phyloP scores from a whole-genome alignment of 2,329 filamentous ascomycete genomes.

The Basipetospora sp. region DNA sequence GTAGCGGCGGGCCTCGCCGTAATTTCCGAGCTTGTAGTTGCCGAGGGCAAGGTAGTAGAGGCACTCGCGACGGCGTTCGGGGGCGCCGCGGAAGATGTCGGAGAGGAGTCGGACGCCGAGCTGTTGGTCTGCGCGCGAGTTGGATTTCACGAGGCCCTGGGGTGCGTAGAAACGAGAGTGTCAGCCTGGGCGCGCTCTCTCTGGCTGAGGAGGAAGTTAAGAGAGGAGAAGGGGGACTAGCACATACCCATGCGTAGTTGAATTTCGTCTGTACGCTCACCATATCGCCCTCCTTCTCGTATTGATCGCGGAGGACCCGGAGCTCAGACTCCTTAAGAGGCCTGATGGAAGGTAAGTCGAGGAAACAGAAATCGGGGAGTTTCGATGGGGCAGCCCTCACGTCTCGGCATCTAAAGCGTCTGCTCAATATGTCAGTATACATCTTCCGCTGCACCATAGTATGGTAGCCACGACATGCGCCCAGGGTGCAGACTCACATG shows the following conservation, averaged over 20 bases:
- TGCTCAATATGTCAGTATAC: constrained; percentile 22
- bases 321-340: constrained; percentile 85
- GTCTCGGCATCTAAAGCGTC: constrained; percentile 97
- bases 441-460: no score
- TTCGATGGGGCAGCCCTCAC: constrained; percentile 34
- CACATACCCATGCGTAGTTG: constrained; percentile 94
- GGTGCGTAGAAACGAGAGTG: not conserved
- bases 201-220: not conserved
- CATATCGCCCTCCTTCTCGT: constrained; percentile 94
- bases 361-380: no score
- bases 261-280: constrained; percentile 97
- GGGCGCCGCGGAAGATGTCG: constrained; percentile 88
- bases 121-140: constrained; percentile 71
- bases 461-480: no score
- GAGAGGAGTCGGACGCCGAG: constrained; percentile 84
- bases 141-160: constrained; percentile 90
- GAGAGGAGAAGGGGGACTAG: not conserved
- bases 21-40: constrained; percentile 97
- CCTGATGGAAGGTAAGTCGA: constrained; percentile 26
- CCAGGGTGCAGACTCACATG: constrained; percentile 23
- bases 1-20: constrained; percentile 83
- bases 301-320: constrained; percentile 81
- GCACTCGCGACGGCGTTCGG: constrained; percentile 88
- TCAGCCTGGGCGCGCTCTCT: no score
- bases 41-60: constrained; percentile 95